Base-by-base conservation (phyloP, 1,139 yeast genomes). In the Protomyces inouyei region DNA sequence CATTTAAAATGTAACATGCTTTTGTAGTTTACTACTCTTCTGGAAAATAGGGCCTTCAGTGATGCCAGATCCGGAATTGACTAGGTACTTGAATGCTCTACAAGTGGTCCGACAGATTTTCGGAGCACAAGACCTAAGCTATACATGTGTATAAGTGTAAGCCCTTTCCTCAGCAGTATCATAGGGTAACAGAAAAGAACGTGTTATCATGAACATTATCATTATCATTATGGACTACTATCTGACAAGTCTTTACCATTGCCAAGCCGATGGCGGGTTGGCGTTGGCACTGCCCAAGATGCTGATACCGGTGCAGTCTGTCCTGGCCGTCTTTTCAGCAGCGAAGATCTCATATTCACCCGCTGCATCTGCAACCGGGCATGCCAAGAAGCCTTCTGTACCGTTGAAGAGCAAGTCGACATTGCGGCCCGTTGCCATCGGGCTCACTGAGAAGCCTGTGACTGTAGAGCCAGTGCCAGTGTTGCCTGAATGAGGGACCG, bases 281-380 rank as follows among this genome's bases (percentile, higher is more conserved):
- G 36, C 14, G 25, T 45, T 52, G 51, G 16, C 25, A 54, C 55
- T 25, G 16, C 55, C 61, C 14, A 28, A 37, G 9, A 57, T 35
- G 18, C 38, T 32, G 51, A 57, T 54, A 4, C 61, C 61, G 32
- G 61, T 57, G 43, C 61, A 57, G 53, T 51, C 61, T 3, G 61
- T 51, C 1, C 53, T 55, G 6, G 61, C 21, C 21, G 53, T 25
- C 51, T 57, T 57, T 23, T 48, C 55, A 6, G 46, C 36, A 23
- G 48, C 51, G 18, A 25, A 43, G 40, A 57, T 38, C 25, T 57
- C 55, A 16, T 51, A 57, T 3, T 36, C 35, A 2, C 61, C 61
- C 23, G 61, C 25, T 32, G 21, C 8, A 18, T 21, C 48, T 1
- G 48, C 16, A 16, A 48, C 55, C 3, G 55, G 55, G 28, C 61